Evolutionary conservation across 2,329 filamentous ascomycete genomes (phyloP), one percentile per base, ranked within the genome.

Genomic region (Fusarium begoniae): DNA sequence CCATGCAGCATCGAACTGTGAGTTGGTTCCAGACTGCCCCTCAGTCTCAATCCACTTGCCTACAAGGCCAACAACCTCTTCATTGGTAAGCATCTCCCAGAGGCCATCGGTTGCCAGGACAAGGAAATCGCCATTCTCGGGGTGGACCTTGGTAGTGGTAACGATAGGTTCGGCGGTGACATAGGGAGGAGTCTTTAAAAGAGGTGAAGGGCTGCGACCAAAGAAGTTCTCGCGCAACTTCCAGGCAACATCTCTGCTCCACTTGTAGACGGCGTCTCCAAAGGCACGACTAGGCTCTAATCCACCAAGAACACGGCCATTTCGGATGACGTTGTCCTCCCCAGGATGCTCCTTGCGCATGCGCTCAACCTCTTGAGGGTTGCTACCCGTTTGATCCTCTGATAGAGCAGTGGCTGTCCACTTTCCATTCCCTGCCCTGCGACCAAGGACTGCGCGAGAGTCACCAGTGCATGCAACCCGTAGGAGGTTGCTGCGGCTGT

Each of bases 51-150:
- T 90, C 96, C 96, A 99, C 82, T 97, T 94, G 22, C 96, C 97
- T 9, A 99, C 96, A 6, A 99, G 90, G 2, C 96, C 96, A 57
- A 99, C 93, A 3, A 98, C 96, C 85, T 99, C 96, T 81, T 99
- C 96, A 79, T 98, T 99, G 54, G 94, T 98, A 70, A 99, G 88
- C 96, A 98, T 98, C 84, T 99, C 96, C 96, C 96, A 99, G 2
- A 99, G 88, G 8, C 96, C 96, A 80, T 99, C 96, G 0, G 96
- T 98, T 28, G 96, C 96, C 87, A 99, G 92, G 70, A 99, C 96
- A 18, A 99, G 87, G 78, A 99, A 99, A 81, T 99, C 96, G 51
- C 96, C 95, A 72, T 94, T 94, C 61, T 94, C 90, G 3, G 96
- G 96, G 77, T 96, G 88, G 59, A 99, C 92, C 82, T 96, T 93